phyloP scores from a whole-genome alignment of 78 protist genomes.

The Dictyostelium firmibasis region DNA sequence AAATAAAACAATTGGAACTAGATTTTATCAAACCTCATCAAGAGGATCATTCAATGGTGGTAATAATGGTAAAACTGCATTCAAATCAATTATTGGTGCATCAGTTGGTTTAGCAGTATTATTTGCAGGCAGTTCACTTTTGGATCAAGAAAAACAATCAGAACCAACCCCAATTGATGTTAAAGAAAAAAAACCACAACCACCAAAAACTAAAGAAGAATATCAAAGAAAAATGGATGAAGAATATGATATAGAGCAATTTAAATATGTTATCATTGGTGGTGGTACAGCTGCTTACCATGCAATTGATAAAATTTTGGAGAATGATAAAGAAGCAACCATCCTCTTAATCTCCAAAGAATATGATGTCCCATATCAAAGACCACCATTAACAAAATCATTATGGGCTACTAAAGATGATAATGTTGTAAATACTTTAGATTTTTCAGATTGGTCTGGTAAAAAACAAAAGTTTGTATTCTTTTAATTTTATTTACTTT shows the following conservation, averaged over 20 bases:
- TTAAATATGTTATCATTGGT: constrained; percentile 89
- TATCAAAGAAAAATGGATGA: neutral
- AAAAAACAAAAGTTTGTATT: constrained; percentile 11
- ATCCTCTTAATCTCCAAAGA: constrained; percentile 85
- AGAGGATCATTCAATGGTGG: neutral
- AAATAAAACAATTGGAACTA: neutral
- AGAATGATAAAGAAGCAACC: constrained; percentile 64
- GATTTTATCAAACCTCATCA: neutral
- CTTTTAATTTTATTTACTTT: neutral
- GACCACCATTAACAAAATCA: constrained; percentile 92
- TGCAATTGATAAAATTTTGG: constrained; percentile 83
- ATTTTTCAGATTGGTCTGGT: constrained; percentile 70
- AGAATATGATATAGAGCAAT: constrained; percentile 40
- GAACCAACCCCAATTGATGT: neutral
- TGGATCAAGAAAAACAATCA: neutral
- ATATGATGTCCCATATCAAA: constrained; percentile 81
- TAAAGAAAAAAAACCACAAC: neutral
- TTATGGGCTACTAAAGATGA: constrained; percentile 79
- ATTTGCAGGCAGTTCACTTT: neutral
- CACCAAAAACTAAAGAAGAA: neutral
- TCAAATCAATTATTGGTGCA: neutral
- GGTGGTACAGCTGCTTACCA: constrained; percentile 91
- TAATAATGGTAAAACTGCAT: neutral
- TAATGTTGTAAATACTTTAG: constrained; percentile 10
- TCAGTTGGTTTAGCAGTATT: neutral